Evolutionary conservation across 371 early-diverging fungal species (phyloP), one percentile per base, ranked within the genome.

Genomic region (Rhizopus delemar): DNA sequence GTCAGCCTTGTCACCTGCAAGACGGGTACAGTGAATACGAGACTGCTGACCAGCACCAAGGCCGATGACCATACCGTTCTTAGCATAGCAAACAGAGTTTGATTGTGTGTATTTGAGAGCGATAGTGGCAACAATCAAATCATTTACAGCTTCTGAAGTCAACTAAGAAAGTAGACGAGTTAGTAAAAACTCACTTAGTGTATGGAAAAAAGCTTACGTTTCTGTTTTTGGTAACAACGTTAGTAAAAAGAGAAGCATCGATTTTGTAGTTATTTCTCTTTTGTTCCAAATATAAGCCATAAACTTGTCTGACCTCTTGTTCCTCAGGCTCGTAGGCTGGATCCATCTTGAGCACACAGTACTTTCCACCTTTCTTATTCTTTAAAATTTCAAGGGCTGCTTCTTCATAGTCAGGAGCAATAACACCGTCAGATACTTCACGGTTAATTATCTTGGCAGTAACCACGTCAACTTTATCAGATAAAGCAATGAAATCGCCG

Each of bases 21-120:
- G 88, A 56, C 98, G 88, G 7, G 96, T 96, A 83, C 96, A 97
- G 82, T 96, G 98, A 58, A 98, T 96, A 61, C 98, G 89, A 48
- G 94, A 93, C 82, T 98, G 97, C 80, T 98, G 97, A 51, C 98
- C 98, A 58, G 97, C 98, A 57, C 98, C 98, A 51, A 98, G 82
- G 57, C 98, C 98, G 61, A 97, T 88, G n/a, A 96, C 92, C 94
- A 94, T 94, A 64, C 98, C 98, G 71, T 94, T 90, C 82, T 93
- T 92, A 66, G 97, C 98, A 68, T 95, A 98, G 78, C 94, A 94
- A 41, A 98, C 97, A 41, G 96, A 95, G 88, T 98, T 98, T 66
- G 93, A 92, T 81, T 98, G 97, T 50, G 97, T 96, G 86, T 95
- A 98, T 77, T 98, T 98, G 60, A 96, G 85, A 32, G 97, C 95